These are phyloP conservation scores for Ceratobasidium sp. DNA, from an alignment of 1,284 basidiomycete genomes.

Conservation along the genomic window DNA sequence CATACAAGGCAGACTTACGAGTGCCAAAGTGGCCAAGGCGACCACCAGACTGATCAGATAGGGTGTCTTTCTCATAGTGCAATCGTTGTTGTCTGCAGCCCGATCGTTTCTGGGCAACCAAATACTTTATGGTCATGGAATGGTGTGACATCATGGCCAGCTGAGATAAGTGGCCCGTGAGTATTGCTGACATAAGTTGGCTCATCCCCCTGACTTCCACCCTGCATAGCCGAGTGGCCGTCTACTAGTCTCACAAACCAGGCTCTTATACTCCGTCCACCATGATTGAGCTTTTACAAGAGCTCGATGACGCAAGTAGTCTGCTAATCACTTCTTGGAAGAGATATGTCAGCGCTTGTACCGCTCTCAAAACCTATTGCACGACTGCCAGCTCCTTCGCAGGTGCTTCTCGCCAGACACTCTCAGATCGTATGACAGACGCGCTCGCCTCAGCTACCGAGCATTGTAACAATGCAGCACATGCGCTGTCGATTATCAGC, in stretches of 20 bases:
- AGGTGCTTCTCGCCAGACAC: not conserved
- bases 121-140: no score
- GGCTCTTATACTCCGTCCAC: no score
- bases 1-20: constrained; percentile 54
- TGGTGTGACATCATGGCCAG: no score
- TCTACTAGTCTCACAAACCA: no score
- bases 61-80: constrained; percentile 67
- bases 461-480: not conserved
- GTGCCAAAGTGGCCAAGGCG: constrained; percentile 56
- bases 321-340: not conserved
- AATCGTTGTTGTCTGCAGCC: not conserved
- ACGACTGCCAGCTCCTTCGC: not conserved
- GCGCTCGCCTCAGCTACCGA: not conserved
- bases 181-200: no score
- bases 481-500: not conserved
- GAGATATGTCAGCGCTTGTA: not conserved
- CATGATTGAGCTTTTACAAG: no score
- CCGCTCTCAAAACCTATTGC: not conserved
- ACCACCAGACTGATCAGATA: constrained; percentile 66
- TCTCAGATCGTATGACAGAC: not conserved
- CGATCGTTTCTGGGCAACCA: no score
- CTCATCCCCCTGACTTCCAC: no score
- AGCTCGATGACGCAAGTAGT: not conserved
- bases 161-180: no score
- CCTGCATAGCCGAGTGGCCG: no score